Evolutionary conservation across 2,329 filamentous ascomycete species (phyloP), one percentile per base, ranked within the genome.

Genomic region (Neofusicoccum parvum): DNA sequence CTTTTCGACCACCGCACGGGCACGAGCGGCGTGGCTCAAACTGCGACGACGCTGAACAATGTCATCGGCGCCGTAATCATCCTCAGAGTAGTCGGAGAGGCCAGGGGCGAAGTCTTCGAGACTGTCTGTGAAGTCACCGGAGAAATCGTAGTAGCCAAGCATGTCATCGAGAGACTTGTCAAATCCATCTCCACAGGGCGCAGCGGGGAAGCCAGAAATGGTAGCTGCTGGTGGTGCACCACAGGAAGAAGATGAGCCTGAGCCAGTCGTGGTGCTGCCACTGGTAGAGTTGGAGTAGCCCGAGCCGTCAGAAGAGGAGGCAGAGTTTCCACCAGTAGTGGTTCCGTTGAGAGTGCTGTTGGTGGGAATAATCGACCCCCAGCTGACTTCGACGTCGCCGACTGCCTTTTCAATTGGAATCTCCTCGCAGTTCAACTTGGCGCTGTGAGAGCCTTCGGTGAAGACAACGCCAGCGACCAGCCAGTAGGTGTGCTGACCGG

Each of bases 91-190:
- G 36, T 54, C 51, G n/a, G 34, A 34, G 23, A 56, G 53, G 20
- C 53, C 53, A 12, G 53, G 53, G 1, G 37, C 37, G 39, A 56
- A 23, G 34, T 56, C 53, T 15, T 56, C 36, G 17, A 56, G 37
- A 23, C 36, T 56, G 20, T 20, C 20, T 9, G 36, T 56, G 51
- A 54, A 54, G 9, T 54, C 51, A 37, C 51, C 20, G 17, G 36
- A n/a, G 51, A 54, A 54, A 14, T 54, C 51, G 51, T 54, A 54
- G 51, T 54, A 54, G n/a, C 51, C 51, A 11, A 54, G 51, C 51
- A 20, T 54, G 36, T 54, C 51, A 12, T 54, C 51, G 9, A 54
- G 51, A 54, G 36, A 7, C 36, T 54, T 54, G 36, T 54, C 51
- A n/a, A 54, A 54, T 36, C 36, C 51, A 41, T 54, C 51, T 23